Evolutionary conservation across 805 yeast genomes (phyloP), one percentile per base, ranked within the genome.

Genomic region (Spathaspora arborariae): DNA sequence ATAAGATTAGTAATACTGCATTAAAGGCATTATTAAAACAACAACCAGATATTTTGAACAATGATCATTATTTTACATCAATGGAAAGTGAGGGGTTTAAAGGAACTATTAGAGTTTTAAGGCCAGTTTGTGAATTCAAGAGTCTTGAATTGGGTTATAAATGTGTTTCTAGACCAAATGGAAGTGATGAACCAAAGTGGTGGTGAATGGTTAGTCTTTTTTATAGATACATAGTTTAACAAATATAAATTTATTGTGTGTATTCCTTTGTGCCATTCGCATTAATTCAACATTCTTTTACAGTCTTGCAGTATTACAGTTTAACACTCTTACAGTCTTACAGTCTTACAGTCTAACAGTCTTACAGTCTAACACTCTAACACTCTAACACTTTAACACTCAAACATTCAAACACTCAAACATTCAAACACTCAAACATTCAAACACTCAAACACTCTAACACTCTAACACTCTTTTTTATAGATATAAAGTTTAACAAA

Each of bases 181-280:
- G 55, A 10, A 41, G 16, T 20, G 52, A 52, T 42, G 46, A 33
- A 10, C 55, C 55, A 26, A 50, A 51, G 41, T 51, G 54, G 54
- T 49, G 47, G 46, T 42, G 26, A 18, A 20, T 2, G n/a, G 30
- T 3, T 7, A 30, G 6, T 7, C 9, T 7, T 22, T 7, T 22
- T 7, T 22, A 22, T 22, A 22, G 6, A 22, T 22, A 22, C 26
- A 22, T 22, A 22, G 6, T 22, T 7, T 22, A 13, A 30, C 8
- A n/a, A 10, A n/a, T 30, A 30, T 30, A 30, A 16, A 30, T 30
- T 3, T 30, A 13, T 13, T 10, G n/a, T 9, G 18, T 30, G 33
- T 13, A n/a, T n/a, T n/a, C n/a, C n/a, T n/a, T n/a, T n/a, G n/a
- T n/a, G n/a, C n/a, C n/a, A n/a, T n/a, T n/a, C n/a, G n/a, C n/a